phyloP scores from a whole-genome alignment of 257 asterid genomes.

The Capsicum rhomboideum region DNA sequence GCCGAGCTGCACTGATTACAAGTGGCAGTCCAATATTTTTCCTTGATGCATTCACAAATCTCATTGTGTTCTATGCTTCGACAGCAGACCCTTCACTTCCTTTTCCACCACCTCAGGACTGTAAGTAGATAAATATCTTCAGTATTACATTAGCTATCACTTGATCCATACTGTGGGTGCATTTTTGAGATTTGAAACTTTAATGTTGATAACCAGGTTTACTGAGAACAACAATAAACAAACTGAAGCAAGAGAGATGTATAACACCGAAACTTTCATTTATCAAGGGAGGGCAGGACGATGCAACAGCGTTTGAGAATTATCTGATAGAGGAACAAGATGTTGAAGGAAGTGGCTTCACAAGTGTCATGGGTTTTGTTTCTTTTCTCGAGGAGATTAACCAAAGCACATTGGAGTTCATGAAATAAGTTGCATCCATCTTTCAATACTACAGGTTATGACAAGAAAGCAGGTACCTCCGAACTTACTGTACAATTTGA shows the following conservation, averaged over 20 bases:
- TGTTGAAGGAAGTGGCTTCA: constrained; percentile 76
- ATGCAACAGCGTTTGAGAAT: constrained; percentile 79
- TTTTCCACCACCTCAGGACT: constrained; percentile 98
- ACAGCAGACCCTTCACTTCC: constrained; percentile 83
- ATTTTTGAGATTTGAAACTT: neutral
- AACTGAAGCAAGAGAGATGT: constrained; percentile 82
- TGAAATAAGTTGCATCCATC: constrained; percentile 16
- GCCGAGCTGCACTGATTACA: constrained; percentile 93
- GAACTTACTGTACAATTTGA: neutral
- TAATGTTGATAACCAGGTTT: constrained; percentile 43
- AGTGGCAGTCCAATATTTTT: constrained; percentile 97
- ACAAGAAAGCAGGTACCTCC: neutral
- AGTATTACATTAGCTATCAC: neutral
- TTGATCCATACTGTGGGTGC: neutral
- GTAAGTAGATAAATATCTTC: constrained; percentile 43
- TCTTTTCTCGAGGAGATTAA: constrained; percentile 84
- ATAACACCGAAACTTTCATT: constrained; percentile 79
- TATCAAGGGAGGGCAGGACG: constrained; percentile 81
- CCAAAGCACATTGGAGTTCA: constrained; percentile 61
- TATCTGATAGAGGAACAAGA: constrained; percentile 96
- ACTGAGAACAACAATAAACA: constrained; percentile 71
- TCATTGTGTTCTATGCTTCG: constrained; percentile 83
- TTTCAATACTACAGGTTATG: neutral
- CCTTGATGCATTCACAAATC: constrained; percentile 86
- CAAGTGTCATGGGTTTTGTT: constrained; percentile 79